A percentile compares a stretch with the other conserved stretches of the same genome.
phyloP scores from a whole-genome alignment of 352 stramenopile genomes.

The Discostella stelligera region DNA sequence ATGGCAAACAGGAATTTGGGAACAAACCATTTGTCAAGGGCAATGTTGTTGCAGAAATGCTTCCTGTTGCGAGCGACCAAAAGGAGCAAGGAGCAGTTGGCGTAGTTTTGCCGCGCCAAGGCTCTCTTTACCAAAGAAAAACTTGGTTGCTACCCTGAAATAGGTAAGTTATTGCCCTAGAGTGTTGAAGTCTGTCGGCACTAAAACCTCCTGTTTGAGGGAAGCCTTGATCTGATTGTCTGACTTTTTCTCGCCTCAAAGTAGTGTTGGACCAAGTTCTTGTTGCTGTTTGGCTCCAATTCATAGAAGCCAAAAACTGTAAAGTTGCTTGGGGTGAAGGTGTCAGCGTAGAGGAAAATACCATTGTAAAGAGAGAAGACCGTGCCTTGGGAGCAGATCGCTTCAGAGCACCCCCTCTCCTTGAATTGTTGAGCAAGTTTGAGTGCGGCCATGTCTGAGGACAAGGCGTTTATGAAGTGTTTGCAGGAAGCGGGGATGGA shows the following conservation, averaged over 20 bases:
- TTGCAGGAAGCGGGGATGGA: background rate
- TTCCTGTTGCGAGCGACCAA: background rate
- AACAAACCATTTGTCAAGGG: background rate
- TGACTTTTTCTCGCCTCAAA: background rate
- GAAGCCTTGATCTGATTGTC: background rate
- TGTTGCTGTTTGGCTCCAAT: background rate
- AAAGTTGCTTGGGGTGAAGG: slow-evolving; percentile 17
- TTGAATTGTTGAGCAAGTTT: slow-evolving; percentile 4
- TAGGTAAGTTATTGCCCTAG: background rate
- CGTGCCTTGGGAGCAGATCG: background rate
- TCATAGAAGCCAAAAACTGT: slow-evolving; percentile 7
- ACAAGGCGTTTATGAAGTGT: slow-evolving; percentile 1
- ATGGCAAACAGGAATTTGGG: slow-evolving; percentile 4
- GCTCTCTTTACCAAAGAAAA: background rate
- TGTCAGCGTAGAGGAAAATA: slow-evolving; percentile 3
- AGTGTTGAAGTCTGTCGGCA: background rate
- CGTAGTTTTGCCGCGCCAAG: background rate
- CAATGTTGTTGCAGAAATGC: background rate
- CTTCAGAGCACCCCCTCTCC: background rate
- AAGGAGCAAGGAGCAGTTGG: background rate
- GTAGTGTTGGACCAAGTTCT: slow-evolving; percentile 1
- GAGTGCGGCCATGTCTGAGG: background rate
- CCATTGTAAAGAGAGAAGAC: slow-evolving; percentile 10
- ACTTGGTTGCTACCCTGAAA: background rate
- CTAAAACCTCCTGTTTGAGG: background rate